Percentiles rank a stretch among this genome's conserved stretches.
phyloP scores from a whole-genome alignment of 129 eudicot genomes.

The Escallonia rubra region DNA sequence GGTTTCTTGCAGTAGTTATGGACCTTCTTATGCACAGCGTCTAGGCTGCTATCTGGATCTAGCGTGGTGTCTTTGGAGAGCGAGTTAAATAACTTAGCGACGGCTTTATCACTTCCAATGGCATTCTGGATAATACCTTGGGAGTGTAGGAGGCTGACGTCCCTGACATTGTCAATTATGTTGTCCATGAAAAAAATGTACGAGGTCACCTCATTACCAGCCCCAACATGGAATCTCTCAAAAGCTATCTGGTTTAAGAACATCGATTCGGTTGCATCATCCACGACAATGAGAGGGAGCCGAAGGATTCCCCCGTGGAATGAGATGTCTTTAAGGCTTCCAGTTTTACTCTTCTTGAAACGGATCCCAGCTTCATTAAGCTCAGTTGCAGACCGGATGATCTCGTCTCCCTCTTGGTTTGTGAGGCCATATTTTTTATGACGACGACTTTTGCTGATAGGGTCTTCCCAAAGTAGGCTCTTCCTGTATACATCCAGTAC shows the following conservation, averaged over 20 bases:
- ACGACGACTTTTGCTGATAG: neutral
- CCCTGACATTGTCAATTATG: constrained; percentile 22
- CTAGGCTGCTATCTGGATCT: constrained; percentile 19
- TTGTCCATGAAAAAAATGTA: constrained; percentile 31
- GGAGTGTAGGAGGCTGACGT: constrained; percentile 22
- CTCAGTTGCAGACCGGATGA: constrained; percentile 19
- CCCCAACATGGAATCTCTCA: constrained; percentile 31
- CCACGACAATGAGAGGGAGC: constrained; percentile 19
- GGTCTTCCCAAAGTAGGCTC: constrained; percentile 11
- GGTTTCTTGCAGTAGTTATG: constrained; percentile 15
- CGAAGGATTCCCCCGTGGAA: constrained; percentile 15
- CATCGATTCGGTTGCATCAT: constrained; percentile 19
- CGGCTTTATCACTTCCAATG: constrained; percentile 25
- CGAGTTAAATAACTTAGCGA: constrained; percentile 26
- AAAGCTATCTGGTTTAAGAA: constrained; percentile 26
- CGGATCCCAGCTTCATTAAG: constrained; percentile 25
- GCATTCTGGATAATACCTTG: constrained; percentile 21
- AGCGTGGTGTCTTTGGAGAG: constrained; percentile 25
- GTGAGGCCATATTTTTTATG: neutral
- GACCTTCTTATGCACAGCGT: constrained; percentile 9
- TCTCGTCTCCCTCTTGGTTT: neutral
- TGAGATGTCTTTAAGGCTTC: constrained; percentile 24
- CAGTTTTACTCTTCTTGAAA: constrained; percentile 5
- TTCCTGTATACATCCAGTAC: constrained; percentile 20
- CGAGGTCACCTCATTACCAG: constrained; percentile 29